Evolutionary conservation across 1,284 basidiomycete genomes (phyloP).

Genomic region (Peniophora sp.): DNA sequence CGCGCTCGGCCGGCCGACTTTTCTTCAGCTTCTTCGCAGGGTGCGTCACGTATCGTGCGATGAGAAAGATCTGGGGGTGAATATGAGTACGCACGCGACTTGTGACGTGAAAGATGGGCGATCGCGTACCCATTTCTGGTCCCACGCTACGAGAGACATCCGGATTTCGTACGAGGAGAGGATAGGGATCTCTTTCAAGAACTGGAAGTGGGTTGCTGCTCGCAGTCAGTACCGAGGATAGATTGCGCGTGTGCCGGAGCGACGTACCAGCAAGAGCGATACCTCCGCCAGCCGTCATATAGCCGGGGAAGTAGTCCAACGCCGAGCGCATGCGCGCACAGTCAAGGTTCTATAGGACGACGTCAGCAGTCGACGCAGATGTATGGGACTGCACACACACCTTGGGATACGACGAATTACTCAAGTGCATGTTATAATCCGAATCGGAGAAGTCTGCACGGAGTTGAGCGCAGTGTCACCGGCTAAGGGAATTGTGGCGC

Average conservation of each 20-base stretch:
- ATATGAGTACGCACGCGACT: neutral
- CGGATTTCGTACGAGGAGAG: conserved; percentile 64
- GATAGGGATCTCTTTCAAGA: conserved; percentile 75
- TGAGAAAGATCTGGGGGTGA: conserved; percentile 47
- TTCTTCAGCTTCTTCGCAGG: conserved; percentile 28
- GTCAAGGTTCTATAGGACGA: conserved; percentile 32
- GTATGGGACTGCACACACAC: conserved; percentile 23
- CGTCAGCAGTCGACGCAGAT: neutral
- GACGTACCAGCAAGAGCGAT: conserved; percentile 60
- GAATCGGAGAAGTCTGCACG: conserved; percentile 54
- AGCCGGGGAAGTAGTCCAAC: conserved; percentile 49
- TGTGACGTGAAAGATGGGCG: neutral
- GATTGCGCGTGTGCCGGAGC: conserved; percentile 1
- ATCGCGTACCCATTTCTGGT: conserved; percentile 74
- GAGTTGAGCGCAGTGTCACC: neutral
- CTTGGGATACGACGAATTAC: conserved; percentile 74
- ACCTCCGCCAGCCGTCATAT: conserved; percentile 59
- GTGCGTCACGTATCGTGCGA: conserved; percentile 61
- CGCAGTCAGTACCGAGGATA: conserved; percentile 1
- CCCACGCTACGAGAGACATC: conserved; percentile 64
- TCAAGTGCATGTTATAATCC: conserved; percentile 66
- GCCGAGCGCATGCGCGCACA: conserved; percentile 37
- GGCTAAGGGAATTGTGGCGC: conserved; percentile 17
- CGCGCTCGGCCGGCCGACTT: conserved; percentile 11
- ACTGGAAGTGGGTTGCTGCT: conserved; percentile 64